Conservation (phyloP, 768 basidiomycete genomes). For the Lactifluus volemus region DNA sequence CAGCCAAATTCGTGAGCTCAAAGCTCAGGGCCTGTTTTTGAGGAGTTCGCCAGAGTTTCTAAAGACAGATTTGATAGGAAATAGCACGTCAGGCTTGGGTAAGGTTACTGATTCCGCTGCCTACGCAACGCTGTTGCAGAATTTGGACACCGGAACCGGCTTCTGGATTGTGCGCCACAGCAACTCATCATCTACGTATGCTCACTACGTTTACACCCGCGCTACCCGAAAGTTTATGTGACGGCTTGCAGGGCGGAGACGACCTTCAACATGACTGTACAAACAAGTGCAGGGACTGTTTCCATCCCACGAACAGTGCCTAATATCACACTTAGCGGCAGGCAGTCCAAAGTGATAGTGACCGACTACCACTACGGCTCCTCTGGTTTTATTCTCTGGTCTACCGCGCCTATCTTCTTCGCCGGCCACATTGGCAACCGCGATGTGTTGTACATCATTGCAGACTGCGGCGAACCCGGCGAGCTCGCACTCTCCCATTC, state of each 20-base stretch:
- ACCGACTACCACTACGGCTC: conserved; percentile 65
- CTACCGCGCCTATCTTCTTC: conserved; percentile 67
- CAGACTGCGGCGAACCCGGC: conserved; percentile 27
- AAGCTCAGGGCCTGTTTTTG: conserved; percentile 68
- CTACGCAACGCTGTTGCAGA: conserved; percentile 55
- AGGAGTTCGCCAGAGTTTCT: conserved; percentile 72
- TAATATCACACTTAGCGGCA: conserved; percentile 52
- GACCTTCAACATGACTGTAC: conserved; percentile 52
- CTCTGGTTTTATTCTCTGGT: conserved; percentile 49
- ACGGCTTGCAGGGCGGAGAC: conserved; percentile 32
- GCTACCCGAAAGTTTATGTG: not conserved
- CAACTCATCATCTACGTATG: conserved; percentile 60
- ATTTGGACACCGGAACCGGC: conserved; percentile 54
- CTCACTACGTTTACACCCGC: not conserved
- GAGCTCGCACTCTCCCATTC: conserved; percentile 27
- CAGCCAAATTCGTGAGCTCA: conserved; percentile 67
- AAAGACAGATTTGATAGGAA: conserved; percentile 69
- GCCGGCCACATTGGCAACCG: conserved; percentile 39
- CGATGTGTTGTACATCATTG: conserved; percentile 36
- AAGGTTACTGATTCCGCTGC: conserved; percentile 36
- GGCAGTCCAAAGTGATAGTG: conserved; percentile 66
- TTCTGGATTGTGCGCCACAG: conserved; percentile 68
- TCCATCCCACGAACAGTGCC: conserved; percentile 47
- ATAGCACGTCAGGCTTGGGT: conserved; percentile 44
- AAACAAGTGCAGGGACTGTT: conserved; percentile 42